Base-by-base conservation (phyloP, 2,329 filamentous ascomycete genomes). In the Aspergillus clavatus region DNA sequence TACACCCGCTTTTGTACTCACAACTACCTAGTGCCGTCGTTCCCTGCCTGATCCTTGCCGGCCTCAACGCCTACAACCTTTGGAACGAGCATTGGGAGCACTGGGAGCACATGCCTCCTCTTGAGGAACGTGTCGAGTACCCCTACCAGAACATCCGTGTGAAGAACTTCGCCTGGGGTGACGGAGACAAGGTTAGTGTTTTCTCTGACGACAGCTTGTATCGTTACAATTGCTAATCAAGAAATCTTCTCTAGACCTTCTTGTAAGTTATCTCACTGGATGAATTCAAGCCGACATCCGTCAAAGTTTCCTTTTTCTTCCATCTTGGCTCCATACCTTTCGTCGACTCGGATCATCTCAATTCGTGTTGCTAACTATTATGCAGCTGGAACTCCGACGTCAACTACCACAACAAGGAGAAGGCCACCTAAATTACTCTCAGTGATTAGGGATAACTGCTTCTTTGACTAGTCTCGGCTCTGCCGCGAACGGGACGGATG, bases 31-130 rank as follows among this genome's bases (percentile, higher is more conserved):
- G 90, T 72, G 84, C 78, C 64, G 82, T 87, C 56, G 74, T 86
- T 55, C 90, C 91, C 45, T 77, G 73, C 68, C 76, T 97, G 47
- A 72, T 84, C 57, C 74, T 89, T 56, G 83, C 86, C 49, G 69
- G 73, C 57, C 75, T 83, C 72, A 98, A 98, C 71, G 90, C 90
- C 62, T 95, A 86, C 71, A 83, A 84, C 66, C 83, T 95, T 53
- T 98, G 89, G 89, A 83, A 81, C 63, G 88, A 94, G 76, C 93
- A 98, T 75, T 97, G 91, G 91, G 87, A 94, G 74, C 93, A 98
- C 80, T 89, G 86, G 82, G 74, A 72, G 42, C 91, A 97, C 75
- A 74, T 87, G 71, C 82, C 86, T 50, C 87, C 93, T 56, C 78
- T 91, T 59, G 89, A 95, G 78, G 93, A 98, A 76, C 86, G 87